Evolutionary conservation across 768 basidiomycete species (phyloP), one percentile per base, ranked within the genome.

Genomic region (Tylopilus balloui): DNA sequence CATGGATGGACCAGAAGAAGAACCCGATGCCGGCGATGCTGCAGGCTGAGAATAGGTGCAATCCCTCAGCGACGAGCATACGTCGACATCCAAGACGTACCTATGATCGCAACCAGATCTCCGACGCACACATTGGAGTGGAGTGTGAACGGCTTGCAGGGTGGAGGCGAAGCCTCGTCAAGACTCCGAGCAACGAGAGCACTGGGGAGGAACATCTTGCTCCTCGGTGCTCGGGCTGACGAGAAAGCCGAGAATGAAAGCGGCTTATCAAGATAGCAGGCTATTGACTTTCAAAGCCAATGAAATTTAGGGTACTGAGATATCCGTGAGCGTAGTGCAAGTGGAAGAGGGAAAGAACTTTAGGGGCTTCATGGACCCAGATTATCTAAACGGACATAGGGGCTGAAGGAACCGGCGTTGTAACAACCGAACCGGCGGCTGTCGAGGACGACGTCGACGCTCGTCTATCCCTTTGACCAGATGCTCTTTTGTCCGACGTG

Each of bases 401-500:
- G n/a, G n/a, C n/a, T n/a, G n/a, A n/a, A n/a, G n/a, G n/a, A n/a
- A n/a, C n/a, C n/a, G n/a, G n/a, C n/a, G n/a, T n/a, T n/a, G n/a
- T n/a, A n/a, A n/a, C n/a, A n/a, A n/a, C n/a, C n/a, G n/a, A n/a
- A n/a, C n/a, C n/a, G n/a, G n/a, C n/a, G n/a, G n/a, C n/a, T 15
- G 13, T 32, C 13, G 13, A 32, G 14, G 9, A 12, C 28, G 23
- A 24, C n/a, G n/a, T n/a, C 27, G 27, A 27, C 8, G 2, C 27
- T 10, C 9, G 27, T 10, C 11, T 6, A 27, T 27, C 27, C n/a
- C 31, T 4, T 12, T 32, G 13, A 14, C 2, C n/a, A n/a, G 20
- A 50, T 95, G 91, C 75, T 94, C 29, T 95, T 95, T 75, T 97
- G 95, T 65, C 95, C 95, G 25, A 90, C 86, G 45, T 98, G 95